These are phyloP conservation scores for fission yeast (Schizosaccharomyces pombe) DNA, from an alignment of 805 yeast species.

Conservation along the genomic window DNA sequence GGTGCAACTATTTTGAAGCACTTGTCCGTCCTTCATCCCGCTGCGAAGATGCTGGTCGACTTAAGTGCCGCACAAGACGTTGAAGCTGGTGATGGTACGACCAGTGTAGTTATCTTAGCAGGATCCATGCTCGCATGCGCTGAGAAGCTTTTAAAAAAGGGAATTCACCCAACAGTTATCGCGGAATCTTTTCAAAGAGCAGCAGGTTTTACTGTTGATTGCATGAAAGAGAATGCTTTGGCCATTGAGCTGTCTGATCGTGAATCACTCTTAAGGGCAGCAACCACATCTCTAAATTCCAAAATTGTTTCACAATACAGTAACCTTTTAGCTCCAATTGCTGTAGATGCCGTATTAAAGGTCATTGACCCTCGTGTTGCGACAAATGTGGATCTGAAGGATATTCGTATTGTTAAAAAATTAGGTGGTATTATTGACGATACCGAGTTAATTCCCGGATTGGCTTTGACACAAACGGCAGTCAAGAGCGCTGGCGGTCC, in stretches of 20 bases:
- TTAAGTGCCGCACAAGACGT: slow-evolving; percentile 93
- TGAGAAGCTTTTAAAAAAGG: slow-evolving; percentile 66
- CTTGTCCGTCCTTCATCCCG: slow-evolving; percentile 97
- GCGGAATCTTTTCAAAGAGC: slow-evolving; percentile 86
- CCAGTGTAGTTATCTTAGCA: slow-evolving; percentile 84
- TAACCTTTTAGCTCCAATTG: slow-evolving; percentile 64
- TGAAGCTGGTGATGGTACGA: slow-evolving; percentile 99
- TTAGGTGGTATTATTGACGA: slow-evolving; percentile 96
- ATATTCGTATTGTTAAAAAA: slow-evolving; percentile 74
- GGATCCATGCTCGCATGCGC: slow-evolving; percentile 92
- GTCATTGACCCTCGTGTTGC: slow-evolving; percentile 39
- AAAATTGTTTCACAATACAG: slow-evolving; percentile 90
- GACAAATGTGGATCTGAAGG: slow-evolving; percentile 58
- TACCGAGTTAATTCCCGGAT: slow-evolving; percentile 79
- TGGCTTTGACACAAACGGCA: slow-evolving; percentile 75
- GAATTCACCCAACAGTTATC: slow-evolving; percentile 80
- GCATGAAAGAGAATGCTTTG: slow-evolving; percentile 63
- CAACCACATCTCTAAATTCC: slow-evolving; percentile 78
- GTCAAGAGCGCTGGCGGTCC: slow-evolving; percentile 89
- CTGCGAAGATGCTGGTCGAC: slow-evolving; percentile 94
- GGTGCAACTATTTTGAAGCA: slow-evolving; percentile 92
- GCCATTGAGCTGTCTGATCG: slow-evolving; percentile 58
- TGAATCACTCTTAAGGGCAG: slow-evolving; percentile 71
- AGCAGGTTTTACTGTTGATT: slow-evolving; percentile 58
- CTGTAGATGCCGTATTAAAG: slow-evolving; percentile 77